Base-by-base conservation (phyloP, 371 early-diverging fungal species). In the Mortierella sp. region DNA sequence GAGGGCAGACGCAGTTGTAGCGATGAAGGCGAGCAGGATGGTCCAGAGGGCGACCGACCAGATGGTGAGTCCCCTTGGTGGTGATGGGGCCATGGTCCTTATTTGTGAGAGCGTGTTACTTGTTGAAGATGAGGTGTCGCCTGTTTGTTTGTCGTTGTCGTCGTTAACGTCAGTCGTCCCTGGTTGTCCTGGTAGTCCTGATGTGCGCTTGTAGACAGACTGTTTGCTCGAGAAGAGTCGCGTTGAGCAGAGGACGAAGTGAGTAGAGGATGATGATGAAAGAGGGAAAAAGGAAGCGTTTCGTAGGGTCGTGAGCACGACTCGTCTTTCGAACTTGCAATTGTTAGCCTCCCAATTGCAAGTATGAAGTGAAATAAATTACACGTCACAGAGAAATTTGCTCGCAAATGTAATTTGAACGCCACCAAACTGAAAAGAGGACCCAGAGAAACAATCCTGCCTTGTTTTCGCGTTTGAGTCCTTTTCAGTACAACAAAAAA, bases 1-100 rank as follows among this genome's bases (percentile, higher is more conserved):
- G 47, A 93, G 78, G 0, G 92, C 93, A n/a, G 74, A 31, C 42
- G 74, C 85, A 13, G 65, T 45, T 31, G 50, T 73, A 34, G 80
- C 63, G 31, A 80, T 34, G 60, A 78, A 54, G 24, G 80, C 77
- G 57, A 83, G 75, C 70, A 88, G 57, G 72, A 82, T 70, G 81
- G 79, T 71, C 72, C 83, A 77, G 47, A 86, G 70, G 68, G 72
- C 31, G 38, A 75, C 55, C 47, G 70, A 54, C 82, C 80, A 75
- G 55, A 70, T 76, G 74, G 57, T 63, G 57, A 74, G 65, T 72
- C 65, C 77, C 84, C 78, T 84, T 72, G 44, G 74, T 47, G 81
- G 60, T 76, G 81, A 72, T 73, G 72, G 76, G 60, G 81, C 65
- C 85, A 84, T 65, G 68, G 34, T 65, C 68, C 68, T 65, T 50